Evolutionary conservation across 139 green algal species (phyloP), one percentile per base, ranked within the genome.

Genomic region (Diplosphaera chodatii): DNA sequence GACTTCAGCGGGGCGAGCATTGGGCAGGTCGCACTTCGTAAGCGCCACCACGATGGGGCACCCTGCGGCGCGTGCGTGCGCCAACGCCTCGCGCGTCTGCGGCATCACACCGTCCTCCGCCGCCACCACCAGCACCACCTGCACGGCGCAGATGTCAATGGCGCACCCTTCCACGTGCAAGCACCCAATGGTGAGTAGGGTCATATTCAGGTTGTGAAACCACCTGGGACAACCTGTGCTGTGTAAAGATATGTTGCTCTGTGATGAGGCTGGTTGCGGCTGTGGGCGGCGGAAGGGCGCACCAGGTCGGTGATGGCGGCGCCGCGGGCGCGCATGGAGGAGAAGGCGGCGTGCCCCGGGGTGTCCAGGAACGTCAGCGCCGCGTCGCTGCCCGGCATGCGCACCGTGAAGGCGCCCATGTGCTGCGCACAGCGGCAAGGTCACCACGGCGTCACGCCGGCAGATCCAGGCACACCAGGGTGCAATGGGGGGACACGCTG

Each of bases 301-400:
- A 82, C 92, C 20, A 98, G 75, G 77, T 98, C 93, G 0, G 91
- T 96, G 20, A 90, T 80, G 0, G 84, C 80, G 0, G 91, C 90
- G 0, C 92, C 93, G 4, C 93, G 76, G 4, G 89, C 89, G 5
- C 93, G 82, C 92, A 98, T 96, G 56, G 90, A 81, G 0, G 74
- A 83, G 77, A 98, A 98, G 21, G 93, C 92, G n/a, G 89, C 89
- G 78, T 98, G 93, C 1, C 93, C 93, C 23, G 93, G 93, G 0
- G 93, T 98, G 85, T 98, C 93, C 32, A 98, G 74, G 74, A 98
- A 98, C 15, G 92, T 97, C 28, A 96, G 75, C 21, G 80, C 71
- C 1, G 55, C 32, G 32, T 77, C 28, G 32, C 71, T 63, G 34
- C 75, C 83, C 0, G 82, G 80, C 75, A 96, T 84, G n/a, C 27